phyloP scores from a whole-genome alignment of 2,329 filamentous ascomycete genomes.

The Claviceps pusilla region DNA sequence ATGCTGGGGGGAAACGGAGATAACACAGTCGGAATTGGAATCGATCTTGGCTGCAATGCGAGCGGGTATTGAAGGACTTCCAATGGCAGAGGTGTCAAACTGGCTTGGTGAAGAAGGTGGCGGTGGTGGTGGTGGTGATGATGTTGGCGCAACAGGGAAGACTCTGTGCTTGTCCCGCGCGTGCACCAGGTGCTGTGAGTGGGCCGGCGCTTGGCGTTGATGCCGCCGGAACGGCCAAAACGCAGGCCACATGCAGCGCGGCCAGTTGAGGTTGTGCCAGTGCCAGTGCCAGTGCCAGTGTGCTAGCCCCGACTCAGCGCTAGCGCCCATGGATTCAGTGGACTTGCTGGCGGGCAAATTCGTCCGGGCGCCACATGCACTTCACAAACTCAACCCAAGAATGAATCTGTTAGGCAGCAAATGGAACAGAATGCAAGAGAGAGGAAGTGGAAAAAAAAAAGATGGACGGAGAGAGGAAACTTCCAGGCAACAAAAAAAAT shows the following conservation, averaged over 20 bases:
- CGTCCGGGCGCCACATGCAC: no score
- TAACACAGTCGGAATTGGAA: background rate
- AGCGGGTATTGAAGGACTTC: background rate
- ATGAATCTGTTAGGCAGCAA: no score
- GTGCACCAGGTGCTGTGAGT: background rate
- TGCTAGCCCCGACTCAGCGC: background rate
- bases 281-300: background rate
- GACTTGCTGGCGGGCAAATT: no score
- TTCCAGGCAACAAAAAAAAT: no score
- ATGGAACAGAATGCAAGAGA: no score
- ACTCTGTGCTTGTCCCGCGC: background rate
- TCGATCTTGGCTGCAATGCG: background rate
- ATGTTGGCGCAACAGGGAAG: background rate
- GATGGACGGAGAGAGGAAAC: no score
- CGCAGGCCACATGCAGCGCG: background rate
- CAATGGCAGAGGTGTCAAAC: background rate
- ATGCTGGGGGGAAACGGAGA: conserved; percentile 16
- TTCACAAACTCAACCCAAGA: no score
- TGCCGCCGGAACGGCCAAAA: conserved; percentile 4
- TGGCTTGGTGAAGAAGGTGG: background rate
- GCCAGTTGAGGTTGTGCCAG: background rate
- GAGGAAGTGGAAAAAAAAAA: background rate
- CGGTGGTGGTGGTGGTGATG: background rate
- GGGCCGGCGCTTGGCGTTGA: background rate
- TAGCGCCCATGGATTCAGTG: background rate